Evolutionary conservation across 768 basidiomycete genomes (phyloP).

Genomic region (Suillus weaverae): DNA sequence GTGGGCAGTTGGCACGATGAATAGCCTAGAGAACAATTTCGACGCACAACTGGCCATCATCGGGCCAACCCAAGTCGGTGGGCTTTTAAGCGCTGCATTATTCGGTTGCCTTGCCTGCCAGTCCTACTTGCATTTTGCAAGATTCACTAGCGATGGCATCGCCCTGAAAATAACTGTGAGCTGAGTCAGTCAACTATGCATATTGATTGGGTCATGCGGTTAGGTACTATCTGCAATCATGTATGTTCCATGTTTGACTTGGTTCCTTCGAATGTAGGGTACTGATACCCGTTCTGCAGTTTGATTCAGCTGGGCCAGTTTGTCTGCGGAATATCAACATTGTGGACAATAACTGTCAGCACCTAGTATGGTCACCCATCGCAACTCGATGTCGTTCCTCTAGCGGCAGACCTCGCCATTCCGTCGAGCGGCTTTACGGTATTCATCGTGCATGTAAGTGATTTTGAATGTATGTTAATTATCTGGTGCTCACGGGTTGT

Average conservation of each 20-base stretch:
- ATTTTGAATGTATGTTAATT: neutral
- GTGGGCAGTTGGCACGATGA: neutral
- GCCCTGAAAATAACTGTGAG: slow-evolving; percentile 6
- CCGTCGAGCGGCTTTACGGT: neutral
- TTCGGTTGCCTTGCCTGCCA: slow-evolving; percentile 17
- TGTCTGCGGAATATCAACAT: neutral
- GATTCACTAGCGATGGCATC: slow-evolving; percentile 8
- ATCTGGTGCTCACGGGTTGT: neutral
- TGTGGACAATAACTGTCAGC: slow-evolving; percentile 7
- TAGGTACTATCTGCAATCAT: slow-evolving; percentile 7
- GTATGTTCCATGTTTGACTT: neutral
- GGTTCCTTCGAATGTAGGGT: neutral
- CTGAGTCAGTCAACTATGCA: neutral
- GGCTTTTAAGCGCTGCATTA: slow-evolving; percentile 9
- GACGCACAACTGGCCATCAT: neutral
- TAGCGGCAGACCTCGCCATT: neutral
- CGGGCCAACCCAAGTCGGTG: slow-evolving; percentile 16
- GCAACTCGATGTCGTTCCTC: slow-evolving; percentile 1
- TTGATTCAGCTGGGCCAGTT: slow-evolving; percentile 7
- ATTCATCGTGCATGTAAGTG: slow-evolving; percentile 6
- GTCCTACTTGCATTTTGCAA: slow-evolving; percentile 14
- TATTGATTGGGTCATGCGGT: neutral
- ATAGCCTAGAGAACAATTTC: neutral
- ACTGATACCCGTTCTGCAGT: neutral
- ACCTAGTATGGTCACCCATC: slow-evolving; percentile 3